Base-by-base conservation (phyloP, 345 rosid species). In the Arabis hirsuta region DNA sequence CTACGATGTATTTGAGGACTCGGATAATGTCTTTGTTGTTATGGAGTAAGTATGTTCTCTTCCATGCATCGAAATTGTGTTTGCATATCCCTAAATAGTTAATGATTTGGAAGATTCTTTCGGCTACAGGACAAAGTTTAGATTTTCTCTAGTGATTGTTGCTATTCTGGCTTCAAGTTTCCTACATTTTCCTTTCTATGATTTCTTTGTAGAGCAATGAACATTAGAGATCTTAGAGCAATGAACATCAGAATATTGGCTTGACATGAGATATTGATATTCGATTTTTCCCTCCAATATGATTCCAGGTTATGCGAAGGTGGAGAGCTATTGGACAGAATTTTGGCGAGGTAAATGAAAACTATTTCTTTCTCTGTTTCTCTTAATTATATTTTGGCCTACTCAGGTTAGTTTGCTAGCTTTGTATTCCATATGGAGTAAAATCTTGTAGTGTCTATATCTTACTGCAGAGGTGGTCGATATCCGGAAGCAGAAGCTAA, bases 311-410 rank as follows among this genome's bases (percentile, higher is more conserved):
- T 96, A 83, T 96, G 99, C 44, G 94, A 92, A 82, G 99, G 99
- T 75, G 98, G 99, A 47, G 98, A 96, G 80, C 79, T 90, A 12
- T 79, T 96, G 62, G 99, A 96, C 65, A 85, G 96, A 81, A 92
- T 96, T 80, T 81, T 96, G 73, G 82, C 95, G 3, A 87, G 97
- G 99, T 90, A 87, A 45, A 42, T 13, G 11, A 39, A 61, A 67
- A 42, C 24, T 74, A 0, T 13, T 32, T 14, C 0, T 57, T 66
- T 42, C 47, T 58, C 20, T 47, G 26, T 24, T 47, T 59, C 42
- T 42, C 1, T 22, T 26, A 1, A 14, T 68, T 44, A 2, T 1
- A 31, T 12, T 19, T 8, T 45, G 62, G 16, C 31, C 0, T 16
- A 16, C 16, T 16, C 16, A 16, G 16, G 16, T 16, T 45, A 9